phyloP scores from a whole-genome alignment of 2,329 filamentous ascomycete genomes.

The Scytalidium lignicola region DNA sequence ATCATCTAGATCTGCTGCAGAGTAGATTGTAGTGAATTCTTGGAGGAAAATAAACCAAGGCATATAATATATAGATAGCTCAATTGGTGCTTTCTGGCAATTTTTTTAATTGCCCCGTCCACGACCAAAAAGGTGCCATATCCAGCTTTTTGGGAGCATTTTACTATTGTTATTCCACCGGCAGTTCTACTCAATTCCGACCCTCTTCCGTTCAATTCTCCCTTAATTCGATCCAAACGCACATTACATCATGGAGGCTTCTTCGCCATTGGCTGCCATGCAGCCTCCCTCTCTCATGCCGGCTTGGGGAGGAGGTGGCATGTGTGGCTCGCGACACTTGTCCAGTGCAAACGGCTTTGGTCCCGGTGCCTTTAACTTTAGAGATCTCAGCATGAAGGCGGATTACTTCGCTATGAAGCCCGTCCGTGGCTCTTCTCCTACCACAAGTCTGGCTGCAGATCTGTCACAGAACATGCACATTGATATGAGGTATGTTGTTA shows the following conservation, averaged over 20 bases:
- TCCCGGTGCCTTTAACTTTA: conserved; percentile 69
- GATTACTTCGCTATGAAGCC: conserved; percentile 84
- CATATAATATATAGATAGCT: no score
- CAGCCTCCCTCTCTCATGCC: conserved; percentile 65
- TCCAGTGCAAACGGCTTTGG: conserved; percentile 51
- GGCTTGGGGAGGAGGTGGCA: conserved; percentile 53
- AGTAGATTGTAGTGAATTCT: no score
- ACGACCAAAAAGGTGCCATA: no score
- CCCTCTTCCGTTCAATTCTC: not conserved
- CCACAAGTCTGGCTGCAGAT: conserved; percentile 85
- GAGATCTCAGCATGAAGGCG: conserved; percentile 67
- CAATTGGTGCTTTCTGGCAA: no score
- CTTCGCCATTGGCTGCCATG: conserved; percentile 90
- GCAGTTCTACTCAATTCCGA: not conserved
- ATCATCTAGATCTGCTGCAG: no score
- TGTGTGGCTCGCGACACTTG: conserved; percentile 45
- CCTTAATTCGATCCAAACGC: not conserved
- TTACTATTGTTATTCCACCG: no score
- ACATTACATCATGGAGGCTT: conserved; percentile 59
- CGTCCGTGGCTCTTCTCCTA: conserved; percentile 80
- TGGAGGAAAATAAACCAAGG: no score
- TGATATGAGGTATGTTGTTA: conserved; percentile 71
- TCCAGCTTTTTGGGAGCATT: no score
- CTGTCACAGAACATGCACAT: conserved; percentile 96
- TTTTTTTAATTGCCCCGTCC: no score